Conservation (phyloP, 208 protist species). For the Trypanosoma cruzi region DNA sequence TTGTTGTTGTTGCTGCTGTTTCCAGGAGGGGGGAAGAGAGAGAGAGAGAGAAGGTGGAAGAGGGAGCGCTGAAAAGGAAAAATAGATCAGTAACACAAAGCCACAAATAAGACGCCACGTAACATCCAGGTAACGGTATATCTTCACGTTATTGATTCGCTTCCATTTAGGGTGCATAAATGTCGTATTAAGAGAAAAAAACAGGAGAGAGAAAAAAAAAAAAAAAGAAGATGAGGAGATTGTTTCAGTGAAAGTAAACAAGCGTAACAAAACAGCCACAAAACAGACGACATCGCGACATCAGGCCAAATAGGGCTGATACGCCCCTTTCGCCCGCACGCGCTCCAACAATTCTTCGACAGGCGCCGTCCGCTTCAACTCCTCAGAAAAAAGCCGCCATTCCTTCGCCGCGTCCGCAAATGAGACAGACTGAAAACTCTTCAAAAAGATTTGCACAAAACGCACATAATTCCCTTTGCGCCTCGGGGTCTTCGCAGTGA, state of each 20-base stretch:
- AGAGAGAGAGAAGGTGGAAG: neutral
- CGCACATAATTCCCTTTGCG: constrained; percentile 27
- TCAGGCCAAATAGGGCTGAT: constrained; percentile 1
- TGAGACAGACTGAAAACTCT: constrained; percentile 35
- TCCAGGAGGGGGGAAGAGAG: neutral
- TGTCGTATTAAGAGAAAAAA: neutral
- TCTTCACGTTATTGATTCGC: neutral
- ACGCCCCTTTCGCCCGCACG: constrained; percentile 13
- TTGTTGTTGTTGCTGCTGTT: too few species aligned
- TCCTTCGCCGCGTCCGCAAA: constrained; percentile 39
- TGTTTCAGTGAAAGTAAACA: too few species aligned
- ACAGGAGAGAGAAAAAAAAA: constrained; percentile 18
- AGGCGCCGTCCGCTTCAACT: constrained; percentile 7
- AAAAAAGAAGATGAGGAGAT: too few species aligned
- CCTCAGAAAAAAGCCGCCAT: constrained; percentile 31
- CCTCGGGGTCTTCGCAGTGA: neutral
- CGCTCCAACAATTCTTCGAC: constrained; percentile 19
- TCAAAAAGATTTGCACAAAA: constrained; percentile 45
- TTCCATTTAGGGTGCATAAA: neutral
- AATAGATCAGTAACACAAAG: neutral
- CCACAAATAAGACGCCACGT: neutral
- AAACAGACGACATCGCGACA: neutral
- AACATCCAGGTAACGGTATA: neutral
- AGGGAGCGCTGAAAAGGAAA: neutral
- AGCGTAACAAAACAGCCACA: neutral